phyloP scores from a whole-genome alignment of 345 rosid genomes.

The Noccaea bulbosa region DNA sequence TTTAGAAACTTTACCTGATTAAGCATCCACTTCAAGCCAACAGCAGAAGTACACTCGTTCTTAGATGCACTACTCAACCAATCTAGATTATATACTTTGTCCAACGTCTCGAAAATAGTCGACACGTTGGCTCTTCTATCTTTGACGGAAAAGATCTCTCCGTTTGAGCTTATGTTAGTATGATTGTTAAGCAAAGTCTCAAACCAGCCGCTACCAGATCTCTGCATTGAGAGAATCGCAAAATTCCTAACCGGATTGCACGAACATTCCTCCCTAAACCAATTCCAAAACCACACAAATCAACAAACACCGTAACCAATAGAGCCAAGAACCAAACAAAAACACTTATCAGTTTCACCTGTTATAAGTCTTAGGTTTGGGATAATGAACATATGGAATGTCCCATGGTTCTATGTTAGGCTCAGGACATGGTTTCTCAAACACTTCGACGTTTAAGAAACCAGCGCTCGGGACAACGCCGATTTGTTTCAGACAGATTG shows the following conservation, averaged over 20 bases:
- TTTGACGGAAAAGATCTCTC: constrained; percentile 95
- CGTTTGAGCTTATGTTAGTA: constrained; percentile 94
- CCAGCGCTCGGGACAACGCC: constrained; percentile 54
- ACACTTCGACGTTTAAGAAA: constrained; percentile 56
- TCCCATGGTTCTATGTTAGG: constrained; percentile 89
- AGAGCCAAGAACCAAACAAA: constrained; percentile 4
- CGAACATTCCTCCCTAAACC: constrained; percentile 77
- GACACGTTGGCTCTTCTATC: constrained; percentile 80
- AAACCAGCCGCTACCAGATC: constrained; percentile 99
- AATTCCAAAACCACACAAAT: constrained; percentile 5
- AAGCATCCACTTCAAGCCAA: constrained; percentile 99
- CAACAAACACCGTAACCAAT: constrained; percentile 3
- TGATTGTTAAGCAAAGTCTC: constrained; percentile 94
- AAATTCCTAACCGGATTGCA: constrained; percentile 95
- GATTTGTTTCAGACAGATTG: constrained; percentile 83
- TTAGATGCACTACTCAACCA: constrained; percentile 98
- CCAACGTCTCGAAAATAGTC: constrained; percentile 76
- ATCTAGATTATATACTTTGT: constrained; percentile 79
- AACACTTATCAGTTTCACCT: constrained; percentile 50
- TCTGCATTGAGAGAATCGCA: constrained; percentile 98
- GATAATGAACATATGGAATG: constrained; percentile 86
- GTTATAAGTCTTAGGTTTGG: constrained; percentile 74
- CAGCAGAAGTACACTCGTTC: constrained; percentile 95
- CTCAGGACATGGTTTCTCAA: constrained; percentile 70
- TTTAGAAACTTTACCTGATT: constrained; percentile 69